Conservation (phyloP, 257 asterid species). For the Solanum ossicruentum region DNA sequence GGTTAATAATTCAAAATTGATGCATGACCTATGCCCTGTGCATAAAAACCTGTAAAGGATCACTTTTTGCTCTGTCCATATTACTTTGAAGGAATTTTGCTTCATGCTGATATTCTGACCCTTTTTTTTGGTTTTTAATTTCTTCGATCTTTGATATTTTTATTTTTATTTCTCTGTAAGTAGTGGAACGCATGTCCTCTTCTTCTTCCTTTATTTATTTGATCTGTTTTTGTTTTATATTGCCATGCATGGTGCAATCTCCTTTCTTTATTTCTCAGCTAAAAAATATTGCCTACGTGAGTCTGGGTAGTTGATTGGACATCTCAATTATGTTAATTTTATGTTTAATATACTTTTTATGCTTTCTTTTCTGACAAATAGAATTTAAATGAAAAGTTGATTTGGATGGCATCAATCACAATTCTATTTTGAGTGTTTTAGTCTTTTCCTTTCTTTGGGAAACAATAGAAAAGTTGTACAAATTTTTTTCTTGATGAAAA, state of each 20-base stretch:
- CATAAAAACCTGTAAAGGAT: neutral
- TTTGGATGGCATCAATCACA: too few relatives aligned
- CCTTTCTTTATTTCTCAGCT: neutral
- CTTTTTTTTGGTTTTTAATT: neutral
- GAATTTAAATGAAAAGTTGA: too few relatives aligned
- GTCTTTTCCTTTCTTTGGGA: too few relatives aligned
- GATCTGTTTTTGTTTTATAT: neutral
- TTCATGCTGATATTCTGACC: neutral
- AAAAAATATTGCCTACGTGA: too few relatives aligned
- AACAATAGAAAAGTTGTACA: too few relatives aligned
- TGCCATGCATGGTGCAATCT: neutral
- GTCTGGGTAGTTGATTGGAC: too few relatives aligned
- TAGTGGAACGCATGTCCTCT: neutral
- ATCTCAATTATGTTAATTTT: too few relatives aligned
- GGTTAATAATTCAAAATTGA: neutral
- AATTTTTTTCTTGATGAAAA: too few relatives aligned
- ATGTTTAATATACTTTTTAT: too few relatives aligned
- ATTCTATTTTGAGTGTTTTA: too few relatives aligned
- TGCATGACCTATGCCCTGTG: neutral
- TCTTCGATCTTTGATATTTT: neutral
- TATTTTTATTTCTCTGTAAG: neutral
- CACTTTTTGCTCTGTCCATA: neutral
- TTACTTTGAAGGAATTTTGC: neutral
- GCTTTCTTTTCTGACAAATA: too few relatives aligned
- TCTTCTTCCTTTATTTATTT: neutral